Percentiles rank a stretch among this genome's conserved stretches.
Conservation (phyloP, 306 rosid species). For the Mimosa bimucronata region DNA sequence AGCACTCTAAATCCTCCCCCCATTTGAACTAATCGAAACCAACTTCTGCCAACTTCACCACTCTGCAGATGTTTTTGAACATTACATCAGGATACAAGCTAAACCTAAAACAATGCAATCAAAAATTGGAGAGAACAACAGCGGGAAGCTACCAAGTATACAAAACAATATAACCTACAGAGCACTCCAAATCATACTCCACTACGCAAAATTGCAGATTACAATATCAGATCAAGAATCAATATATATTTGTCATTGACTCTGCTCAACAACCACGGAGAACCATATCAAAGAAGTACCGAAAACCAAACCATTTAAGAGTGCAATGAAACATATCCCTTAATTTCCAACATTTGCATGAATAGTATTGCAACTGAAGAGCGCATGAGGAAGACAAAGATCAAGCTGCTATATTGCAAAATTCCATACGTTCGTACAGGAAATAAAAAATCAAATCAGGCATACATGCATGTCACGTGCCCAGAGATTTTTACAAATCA, state of each 20-base stretch:
- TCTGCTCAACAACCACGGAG: too few relatives aligned
- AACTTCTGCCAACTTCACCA: neutral
- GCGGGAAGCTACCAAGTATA: too few relatives aligned
- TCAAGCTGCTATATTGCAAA: too few relatives aligned
- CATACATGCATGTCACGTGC: neutral
- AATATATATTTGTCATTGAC: too few relatives aligned
- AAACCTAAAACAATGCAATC: neutral
- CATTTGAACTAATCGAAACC: slow-evolving; percentile 44
- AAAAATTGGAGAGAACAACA: too few relatives aligned
- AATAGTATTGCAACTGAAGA: too few relatives aligned
- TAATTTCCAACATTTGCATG: too few relatives aligned
- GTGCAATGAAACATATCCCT: too few relatives aligned
- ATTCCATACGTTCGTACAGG: too few relatives aligned
- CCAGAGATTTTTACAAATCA: neutral
- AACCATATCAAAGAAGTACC: too few relatives aligned
- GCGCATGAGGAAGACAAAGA: too few relatives aligned
- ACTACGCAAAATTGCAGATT: neutral
- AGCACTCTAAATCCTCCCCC: slow-evolving; percentile 98
- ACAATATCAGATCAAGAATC: neutral
- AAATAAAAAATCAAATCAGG: neutral
- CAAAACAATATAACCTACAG: neutral
- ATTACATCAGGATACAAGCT: neutral
- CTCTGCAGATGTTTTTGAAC: neutral
- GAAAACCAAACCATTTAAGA: too few relatives aligned
- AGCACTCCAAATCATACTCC: neutral